phyloP scores from a whole-genome alignment of 371 early-diverging fungal genomes.

The Mortierella sp. region DNA sequence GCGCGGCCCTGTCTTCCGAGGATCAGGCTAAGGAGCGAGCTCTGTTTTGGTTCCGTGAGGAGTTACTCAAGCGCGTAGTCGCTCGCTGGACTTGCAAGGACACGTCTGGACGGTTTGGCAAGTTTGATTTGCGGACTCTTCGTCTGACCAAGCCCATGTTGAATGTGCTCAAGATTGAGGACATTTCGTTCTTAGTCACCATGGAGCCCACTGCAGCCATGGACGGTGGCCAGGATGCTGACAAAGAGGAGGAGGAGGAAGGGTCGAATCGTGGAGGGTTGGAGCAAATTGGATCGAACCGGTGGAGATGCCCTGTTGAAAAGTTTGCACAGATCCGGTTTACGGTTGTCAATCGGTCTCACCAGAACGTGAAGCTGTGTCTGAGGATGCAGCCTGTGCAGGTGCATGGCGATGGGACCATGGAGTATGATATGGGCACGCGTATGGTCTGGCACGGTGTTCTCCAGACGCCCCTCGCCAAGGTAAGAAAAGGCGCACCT shows the following conservation, averaged over 20 bases:
- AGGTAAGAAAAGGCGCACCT: conserved; percentile 53
- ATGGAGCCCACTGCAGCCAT: conserved; percentile 49
- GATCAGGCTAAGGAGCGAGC: conserved; percentile 71
- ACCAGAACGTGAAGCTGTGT: conserved; percentile 68
- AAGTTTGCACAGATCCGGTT: conserved; percentile 67
- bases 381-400: conserved; percentile 78
- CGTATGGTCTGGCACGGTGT: conserved; percentile 74
- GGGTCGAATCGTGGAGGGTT: conserved; percentile 19
- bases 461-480: conserved; percentile 69
- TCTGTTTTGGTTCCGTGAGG: conserved; percentile 86
- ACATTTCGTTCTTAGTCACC: conserved; percentile 67
- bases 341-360: conserved; percentile 64
- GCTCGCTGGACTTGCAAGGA: conserved; percentile 68
- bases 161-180: conserved; percentile 69
- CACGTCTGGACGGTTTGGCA: conserved; percentile 63
- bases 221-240: not conserved
- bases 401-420: conserved; percentile 72
- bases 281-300: conserved; percentile 58
- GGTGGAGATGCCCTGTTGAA: conserved; percentile 67
- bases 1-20: conserved; percentile 61
- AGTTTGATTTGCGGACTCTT: conserved; percentile 66
- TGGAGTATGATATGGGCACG: conserved; percentile 73
- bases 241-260: not conserved
- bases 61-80: conserved; percentile 68
- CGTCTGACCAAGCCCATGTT: conserved; percentile 67